Evolutionary conservation across 345 rosid genomes (phyloP).

Genomic region (Trapa incisa): DNA sequence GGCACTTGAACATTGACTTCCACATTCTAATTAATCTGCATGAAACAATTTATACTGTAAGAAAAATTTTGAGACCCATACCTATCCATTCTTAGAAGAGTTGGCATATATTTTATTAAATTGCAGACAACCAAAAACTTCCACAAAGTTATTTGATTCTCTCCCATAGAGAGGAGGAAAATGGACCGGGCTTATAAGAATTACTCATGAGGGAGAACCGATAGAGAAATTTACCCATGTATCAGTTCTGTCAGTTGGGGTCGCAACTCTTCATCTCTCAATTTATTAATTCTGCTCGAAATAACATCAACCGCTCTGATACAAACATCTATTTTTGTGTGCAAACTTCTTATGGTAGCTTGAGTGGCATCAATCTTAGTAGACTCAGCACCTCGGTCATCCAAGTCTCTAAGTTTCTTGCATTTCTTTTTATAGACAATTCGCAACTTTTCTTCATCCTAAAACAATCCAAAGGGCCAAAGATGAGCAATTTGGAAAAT

Average conservation of each 20-base stretch:
- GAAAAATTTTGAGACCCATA: neutral
- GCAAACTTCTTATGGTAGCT: slow-evolving; percentile 55
- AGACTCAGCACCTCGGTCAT: slow-evolving; percentile 68
- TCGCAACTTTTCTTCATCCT: slow-evolving; percentile 92
- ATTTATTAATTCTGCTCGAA: slow-evolving; percentile 64
- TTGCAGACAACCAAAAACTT: neutral
- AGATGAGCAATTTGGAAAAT: slow-evolving; percentile 9
- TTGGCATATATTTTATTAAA: no score
- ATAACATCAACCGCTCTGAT: slow-evolving; percentile 62
- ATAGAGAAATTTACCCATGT: slow-evolving; percentile 41
- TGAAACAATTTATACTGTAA: neutral
- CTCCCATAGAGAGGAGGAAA: neutral
- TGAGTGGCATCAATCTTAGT: slow-evolving; percentile 63
- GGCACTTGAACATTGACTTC: slow-evolving; percentile 88
- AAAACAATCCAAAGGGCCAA: slow-evolving; percentile 21
- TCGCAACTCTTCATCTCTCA: slow-evolving; percentile 80
- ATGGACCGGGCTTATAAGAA: neutral
- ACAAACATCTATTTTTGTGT: slow-evolving; percentile 57
- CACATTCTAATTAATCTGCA: slow-evolving; percentile 85
- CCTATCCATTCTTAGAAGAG: neutral
- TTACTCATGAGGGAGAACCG: neutral
- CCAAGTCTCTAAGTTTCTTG: slow-evolving; percentile 43
- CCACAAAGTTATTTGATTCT: neutral
- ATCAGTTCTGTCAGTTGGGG: slow-evolving; percentile 69
- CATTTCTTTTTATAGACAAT: slow-evolving; percentile 64